Percentiles rank a stretch among this genome's conserved stretches.
Conservation (phyloP, 2,329 filamentous ascomycete genomes). For the Neopestalotiopsis clavispora region DNA sequence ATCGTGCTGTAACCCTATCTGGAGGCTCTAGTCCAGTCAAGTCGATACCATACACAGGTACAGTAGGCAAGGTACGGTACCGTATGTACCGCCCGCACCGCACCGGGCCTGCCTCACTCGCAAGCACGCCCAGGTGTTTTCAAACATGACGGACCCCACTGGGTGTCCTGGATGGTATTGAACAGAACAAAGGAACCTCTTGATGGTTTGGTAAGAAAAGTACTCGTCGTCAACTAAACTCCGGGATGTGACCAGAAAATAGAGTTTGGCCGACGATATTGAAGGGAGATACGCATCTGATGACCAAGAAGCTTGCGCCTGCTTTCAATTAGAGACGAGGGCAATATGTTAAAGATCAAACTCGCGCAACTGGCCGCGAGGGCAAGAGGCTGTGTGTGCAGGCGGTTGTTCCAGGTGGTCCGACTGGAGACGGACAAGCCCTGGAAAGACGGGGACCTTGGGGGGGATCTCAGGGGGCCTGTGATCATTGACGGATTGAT, state of each 20-base stretch:
- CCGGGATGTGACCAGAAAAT: slow-evolving; percentile 18
- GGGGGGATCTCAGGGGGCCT: slow-evolving; percentile 2
- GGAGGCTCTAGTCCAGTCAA: slow-evolving; percentile 2
- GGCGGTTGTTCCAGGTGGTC: slow-evolving; percentile 13
- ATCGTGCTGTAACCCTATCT: slow-evolving; percentile 17
- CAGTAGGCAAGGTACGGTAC: neutral
- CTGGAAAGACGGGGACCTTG: neutral
- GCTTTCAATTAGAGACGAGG: slow-evolving; percentile 21
- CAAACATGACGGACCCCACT: neutral
- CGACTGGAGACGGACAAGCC: slow-evolving; percentile 6
- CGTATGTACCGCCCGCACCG: neutral
- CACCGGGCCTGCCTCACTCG: neutral
- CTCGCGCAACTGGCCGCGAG: slow-evolving; percentile 23
- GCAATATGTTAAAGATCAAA: slow-evolving; percentile 13
- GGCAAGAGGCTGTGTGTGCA: slow-evolving; percentile 7
- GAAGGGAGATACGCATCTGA: slow-evolving; percentile 29
- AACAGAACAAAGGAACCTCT: slow-evolving; percentile 5
- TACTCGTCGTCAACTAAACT: slow-evolving; percentile 24
- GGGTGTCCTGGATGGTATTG: slow-evolving; percentile 1
- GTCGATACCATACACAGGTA: neutral
- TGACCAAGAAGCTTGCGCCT: slow-evolving; percentile 21
- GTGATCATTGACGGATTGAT: neutral
- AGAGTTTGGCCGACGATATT: slow-evolving; percentile 24
- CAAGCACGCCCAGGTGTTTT: neutral
- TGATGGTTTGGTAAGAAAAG: neutral